Evolutionary conservation across 495 filamentous ascomycete genomes (phyloP).

Genomic region (Aspergillus sclerotiicarbonarius): DNA sequence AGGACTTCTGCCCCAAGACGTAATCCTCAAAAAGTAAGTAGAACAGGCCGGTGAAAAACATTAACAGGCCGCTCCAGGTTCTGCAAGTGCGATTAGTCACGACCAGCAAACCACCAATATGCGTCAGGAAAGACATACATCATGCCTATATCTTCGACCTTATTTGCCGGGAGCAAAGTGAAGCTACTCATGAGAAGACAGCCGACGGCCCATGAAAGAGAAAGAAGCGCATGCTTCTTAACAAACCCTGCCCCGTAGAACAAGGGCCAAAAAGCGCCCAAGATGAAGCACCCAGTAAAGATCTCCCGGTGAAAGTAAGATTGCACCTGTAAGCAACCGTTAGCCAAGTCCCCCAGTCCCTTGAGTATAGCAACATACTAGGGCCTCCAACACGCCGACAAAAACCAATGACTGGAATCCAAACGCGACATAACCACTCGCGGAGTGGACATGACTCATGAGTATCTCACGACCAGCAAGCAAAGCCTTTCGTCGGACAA

Average conservation of each 20-base stretch:
- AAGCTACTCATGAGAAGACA: constrained; percentile 87
- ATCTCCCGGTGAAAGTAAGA: constrained; percentile 92
- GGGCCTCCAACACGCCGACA: constrained; percentile 71
- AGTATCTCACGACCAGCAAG: constrained; percentile 64
- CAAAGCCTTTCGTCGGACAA: constrained; percentile 70
- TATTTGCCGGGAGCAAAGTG: constrained; percentile 83
- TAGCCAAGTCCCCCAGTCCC: constrained; percentile 7
- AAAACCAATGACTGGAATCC: constrained; percentile 62
- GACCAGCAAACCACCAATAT: background rate
- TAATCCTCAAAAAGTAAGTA: constrained; percentile 82
- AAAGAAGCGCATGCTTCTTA: constrained; percentile 57
- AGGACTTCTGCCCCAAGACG: constrained; percentile 43
- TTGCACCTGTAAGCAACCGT: constrained; percentile 49
- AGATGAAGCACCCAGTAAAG: constrained; percentile 73
- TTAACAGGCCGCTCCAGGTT: constrained; percentile 71
- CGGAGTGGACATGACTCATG: constrained; percentile 63
- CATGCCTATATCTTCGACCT: constrained; percentile 70
- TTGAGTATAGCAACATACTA: constrained; percentile 59
- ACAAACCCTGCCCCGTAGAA: constrained; percentile 74
- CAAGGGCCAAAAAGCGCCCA: constrained; percentile 75
- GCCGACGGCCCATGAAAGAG: constrained; percentile 68
- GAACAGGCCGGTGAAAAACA: constrained; percentile 72
- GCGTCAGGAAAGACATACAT: constrained; percentile 54
- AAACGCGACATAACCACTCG: constrained; percentile 51
- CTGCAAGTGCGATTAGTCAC: constrained; percentile 39